Evolutionary conservation across 2,329 filamentous ascomycete genomes (phyloP).

Genomic region (Cladosporium sp.): DNA sequence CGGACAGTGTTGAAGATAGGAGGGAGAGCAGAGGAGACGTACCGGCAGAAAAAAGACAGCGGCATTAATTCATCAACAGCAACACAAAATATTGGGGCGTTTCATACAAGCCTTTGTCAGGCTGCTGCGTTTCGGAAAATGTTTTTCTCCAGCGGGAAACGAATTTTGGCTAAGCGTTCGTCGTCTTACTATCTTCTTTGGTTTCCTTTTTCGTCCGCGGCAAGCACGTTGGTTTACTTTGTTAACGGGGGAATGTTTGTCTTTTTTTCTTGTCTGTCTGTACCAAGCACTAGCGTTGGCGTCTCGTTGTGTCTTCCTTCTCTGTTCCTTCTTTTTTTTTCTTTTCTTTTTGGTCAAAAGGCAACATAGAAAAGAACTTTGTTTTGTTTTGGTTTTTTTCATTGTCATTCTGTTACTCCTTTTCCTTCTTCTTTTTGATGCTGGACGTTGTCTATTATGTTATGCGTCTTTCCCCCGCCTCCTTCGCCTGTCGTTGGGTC

Average conservation of each 20-base stretch:
- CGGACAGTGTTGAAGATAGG: background rate
- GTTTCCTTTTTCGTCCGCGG: background rate
- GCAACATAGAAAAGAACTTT: background rate
- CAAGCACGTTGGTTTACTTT: background rate
- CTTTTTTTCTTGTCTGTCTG: background rate
- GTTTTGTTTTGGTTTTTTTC: background rate
- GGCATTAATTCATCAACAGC: conserved; percentile 16
- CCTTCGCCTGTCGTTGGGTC: no score
- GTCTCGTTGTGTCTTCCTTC: background rate
- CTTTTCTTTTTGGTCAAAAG: background rate
- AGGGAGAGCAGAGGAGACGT: background rate
- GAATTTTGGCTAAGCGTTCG: background rate
- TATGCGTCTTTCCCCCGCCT: no score
- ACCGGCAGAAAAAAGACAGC: background rate
- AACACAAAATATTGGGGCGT: background rate
- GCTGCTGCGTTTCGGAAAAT: background rate
- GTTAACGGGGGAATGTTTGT: background rate
- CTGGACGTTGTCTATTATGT: background rate
- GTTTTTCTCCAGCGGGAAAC: background rate
- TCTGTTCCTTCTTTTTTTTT: background rate
- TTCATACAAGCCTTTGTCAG: background rate
- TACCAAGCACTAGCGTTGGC: background rate
- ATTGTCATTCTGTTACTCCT: background rate
- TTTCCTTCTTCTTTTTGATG: background rate
- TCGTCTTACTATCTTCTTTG: background rate